Evolutionary conservation across 441 rosid species (phyloP).

Genomic region (Euphorbia corollata): DNA sequence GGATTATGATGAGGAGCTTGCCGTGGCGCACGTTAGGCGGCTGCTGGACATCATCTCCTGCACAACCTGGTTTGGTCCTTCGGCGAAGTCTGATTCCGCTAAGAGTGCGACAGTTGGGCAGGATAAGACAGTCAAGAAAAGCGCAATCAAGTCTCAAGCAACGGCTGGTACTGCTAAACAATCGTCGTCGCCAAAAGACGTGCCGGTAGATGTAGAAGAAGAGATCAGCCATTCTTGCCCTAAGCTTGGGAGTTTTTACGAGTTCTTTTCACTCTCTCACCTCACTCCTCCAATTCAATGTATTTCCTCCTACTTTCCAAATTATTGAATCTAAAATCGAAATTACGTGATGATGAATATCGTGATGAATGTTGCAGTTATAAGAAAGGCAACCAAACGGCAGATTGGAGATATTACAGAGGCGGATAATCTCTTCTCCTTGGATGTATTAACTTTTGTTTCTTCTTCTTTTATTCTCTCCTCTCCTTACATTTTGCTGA

Average conservation of each 20-base stretch:
- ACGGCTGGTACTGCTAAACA: conserved; percentile 24
- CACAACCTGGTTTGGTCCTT: conserved; percentile 61
- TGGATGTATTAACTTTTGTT: conserved; percentile 46
- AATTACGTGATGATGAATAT: conserved; percentile 12
- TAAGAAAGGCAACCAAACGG: conserved; percentile 51
- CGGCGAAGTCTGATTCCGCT: conserved; percentile 28
- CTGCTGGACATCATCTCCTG: conserved; percentile 61
- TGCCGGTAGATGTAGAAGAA: conserved; percentile 24
- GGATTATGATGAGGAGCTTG: conserved; percentile 39
- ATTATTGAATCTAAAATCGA: not conserved
- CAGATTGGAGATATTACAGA: conserved; percentile 44
- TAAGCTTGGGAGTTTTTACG: conserved; percentile 54
- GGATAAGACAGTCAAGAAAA: conserved; percentile 40
- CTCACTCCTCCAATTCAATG: conserved; percentile 67
- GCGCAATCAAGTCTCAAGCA: conserved; percentile 19
- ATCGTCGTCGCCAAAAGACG: conserved; percentile 23
- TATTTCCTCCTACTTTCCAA: conserved; percentile 23
- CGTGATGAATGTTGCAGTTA: conserved; percentile 42
- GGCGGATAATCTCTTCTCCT: conserved; percentile 80
- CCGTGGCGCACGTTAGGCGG: conserved; percentile 50
- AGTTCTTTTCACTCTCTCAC: conserved; percentile 60
- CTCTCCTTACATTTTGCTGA: not conserved
- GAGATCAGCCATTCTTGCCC: conserved; percentile 54
- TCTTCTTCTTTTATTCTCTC: not conserved
- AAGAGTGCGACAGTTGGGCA: conserved; percentile 28